A percentile compares a stretch with the other conserved stretches of the same genome.
phyloP scores from a whole-genome alignment of 2,329 filamentous ascomycete genomes.

The Exophiala lecanii-corni region DNA sequence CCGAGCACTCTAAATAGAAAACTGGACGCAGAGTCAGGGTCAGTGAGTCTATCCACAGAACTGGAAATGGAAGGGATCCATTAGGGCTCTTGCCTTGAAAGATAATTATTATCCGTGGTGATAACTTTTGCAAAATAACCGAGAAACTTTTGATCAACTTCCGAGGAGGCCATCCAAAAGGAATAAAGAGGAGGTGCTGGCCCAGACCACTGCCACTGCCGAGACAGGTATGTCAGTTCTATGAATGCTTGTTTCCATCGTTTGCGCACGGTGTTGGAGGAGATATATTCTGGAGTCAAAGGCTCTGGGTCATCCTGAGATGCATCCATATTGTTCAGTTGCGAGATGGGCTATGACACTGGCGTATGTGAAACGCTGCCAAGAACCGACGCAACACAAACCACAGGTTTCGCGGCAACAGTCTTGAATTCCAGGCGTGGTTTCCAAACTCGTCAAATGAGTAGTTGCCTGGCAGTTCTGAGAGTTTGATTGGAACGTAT shows the following conservation, averaged over 20 bases:
- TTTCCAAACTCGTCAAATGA: too few relatives aligned
- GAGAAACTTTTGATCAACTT: slow-evolving; percentile 96
- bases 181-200: slow-evolving; percentile 30
- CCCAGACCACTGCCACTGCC: slow-evolving; percentile 30
- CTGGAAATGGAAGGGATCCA: too few relatives aligned
- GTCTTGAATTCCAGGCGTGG: too few relatives aligned
- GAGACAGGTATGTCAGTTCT: slow-evolving; percentile 31
- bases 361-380: slow-evolving; percentile 1
- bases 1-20: slow-evolving; percentile 90
- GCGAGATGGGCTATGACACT: neutral
- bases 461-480: too few relatives aligned
- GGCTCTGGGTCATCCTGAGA: neutral
- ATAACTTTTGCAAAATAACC: slow-evolving; percentile 80
- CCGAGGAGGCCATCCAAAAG: slow-evolving; percentile 81
- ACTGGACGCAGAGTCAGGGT: slow-evolving; percentile 26
- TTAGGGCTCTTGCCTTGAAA: slow-evolving; percentile 52
- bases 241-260: slow-evolving; percentile 19
- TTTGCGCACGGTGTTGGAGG: slow-evolving; percentile 6
- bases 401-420: neutral
- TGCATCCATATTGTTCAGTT: too few relatives aligned
- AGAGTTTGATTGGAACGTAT: too few relatives aligned
- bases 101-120: slow-evolving; percentile 68
- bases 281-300: neutral
- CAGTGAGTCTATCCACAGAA: too few relatives aligned
- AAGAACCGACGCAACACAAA: slow-evolving; percentile 1